Evolutionary conservation across 805 yeast species (phyloP).

Genomic region (Wickerhamiella vanderwaltii): DNA sequence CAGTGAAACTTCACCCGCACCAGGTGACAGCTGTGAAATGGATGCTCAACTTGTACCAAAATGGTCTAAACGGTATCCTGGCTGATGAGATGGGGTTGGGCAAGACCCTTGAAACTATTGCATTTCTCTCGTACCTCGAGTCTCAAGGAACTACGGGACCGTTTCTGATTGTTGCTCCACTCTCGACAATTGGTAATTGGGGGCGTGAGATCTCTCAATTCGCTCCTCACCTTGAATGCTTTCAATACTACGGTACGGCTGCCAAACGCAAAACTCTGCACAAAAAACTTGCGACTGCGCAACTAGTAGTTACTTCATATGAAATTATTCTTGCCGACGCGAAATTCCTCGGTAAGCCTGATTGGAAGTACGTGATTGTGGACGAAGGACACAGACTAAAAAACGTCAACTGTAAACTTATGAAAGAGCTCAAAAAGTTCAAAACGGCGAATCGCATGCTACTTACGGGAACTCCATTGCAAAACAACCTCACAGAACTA

Average conservation of each 20-base stretch:
- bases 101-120: conserved; percentile 79
- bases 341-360: conserved; percentile 36
- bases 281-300: conserved; percentile 23
- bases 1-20: conserved; percentile 62
- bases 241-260: conserved; percentile 51
- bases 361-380: conserved; percentile 78
- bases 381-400: conserved; percentile 95
- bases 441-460: conserved; percentile 52
- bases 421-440: conserved; percentile 56
- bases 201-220: conserved; percentile 53
- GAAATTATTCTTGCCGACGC: conserved; percentile 68
- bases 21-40: conserved; percentile 87
- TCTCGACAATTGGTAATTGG: conserved; percentile 88
- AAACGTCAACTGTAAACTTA: conserved; percentile 65
- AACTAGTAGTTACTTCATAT: conserved; percentile 68
- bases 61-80: conserved; percentile 86
- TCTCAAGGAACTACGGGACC: conserved; percentile 76
- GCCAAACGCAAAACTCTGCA: conserved; percentile 40
- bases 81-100: conserved; percentile 99
- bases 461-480: conserved; percentile 93
- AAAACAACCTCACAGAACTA: conserved; percentile 76
- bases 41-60: conserved; percentile 78
- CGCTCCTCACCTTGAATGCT: conserved; percentile 56
- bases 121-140: conserved; percentile 59
- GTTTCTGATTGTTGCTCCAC: conserved; percentile 87